These are phyloP conservation scores for Amphirosellinia nigrospora DNA, from an alignment of 495 filamentous ascomycete genomes.

Conservation along the genomic window DNA sequence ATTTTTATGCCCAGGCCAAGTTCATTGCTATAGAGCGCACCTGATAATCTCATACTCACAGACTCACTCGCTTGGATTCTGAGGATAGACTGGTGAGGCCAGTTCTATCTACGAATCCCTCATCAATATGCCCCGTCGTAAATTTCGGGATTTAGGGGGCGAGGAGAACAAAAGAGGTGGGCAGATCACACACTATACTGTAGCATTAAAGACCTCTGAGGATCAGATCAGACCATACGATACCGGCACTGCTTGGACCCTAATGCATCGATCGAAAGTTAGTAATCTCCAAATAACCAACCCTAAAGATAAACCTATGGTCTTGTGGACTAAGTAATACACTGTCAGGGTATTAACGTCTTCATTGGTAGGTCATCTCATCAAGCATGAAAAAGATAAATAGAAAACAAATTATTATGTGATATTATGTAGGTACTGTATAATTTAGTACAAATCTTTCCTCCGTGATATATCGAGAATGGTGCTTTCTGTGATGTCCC, in stretches of 20 bases:
- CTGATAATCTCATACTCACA: not conserved
- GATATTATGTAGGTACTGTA: not conserved
- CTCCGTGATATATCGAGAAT: not conserved
- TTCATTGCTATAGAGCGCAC: not conserved
- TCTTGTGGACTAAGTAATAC: too few species aligned
- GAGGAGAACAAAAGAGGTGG: not conserved
- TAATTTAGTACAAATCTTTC: not conserved
- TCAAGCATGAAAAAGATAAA: too few species aligned
- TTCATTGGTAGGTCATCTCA: too few species aligned
- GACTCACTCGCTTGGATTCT: not conserved
- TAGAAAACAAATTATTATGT: too few species aligned
- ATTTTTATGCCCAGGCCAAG: not conserved
- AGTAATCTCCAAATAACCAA: too few species aligned
- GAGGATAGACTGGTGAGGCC: not conserved
- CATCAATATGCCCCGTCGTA: not conserved
- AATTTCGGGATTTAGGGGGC: not conserved
- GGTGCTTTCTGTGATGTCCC: not conserved
- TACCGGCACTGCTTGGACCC: too few species aligned
- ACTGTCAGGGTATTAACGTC: too few species aligned
- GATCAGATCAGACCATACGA: too few species aligned
- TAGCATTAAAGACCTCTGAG: too few species aligned
- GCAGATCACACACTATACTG: not conserved
- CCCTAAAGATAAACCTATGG: too few species aligned
- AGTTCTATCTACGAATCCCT: not conserved
- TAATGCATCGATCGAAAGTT: too few species aligned